Conservation (phyloP, 2,329 filamentous ascomycete genomes). For the Trichoderma arundinaceum region DNA sequence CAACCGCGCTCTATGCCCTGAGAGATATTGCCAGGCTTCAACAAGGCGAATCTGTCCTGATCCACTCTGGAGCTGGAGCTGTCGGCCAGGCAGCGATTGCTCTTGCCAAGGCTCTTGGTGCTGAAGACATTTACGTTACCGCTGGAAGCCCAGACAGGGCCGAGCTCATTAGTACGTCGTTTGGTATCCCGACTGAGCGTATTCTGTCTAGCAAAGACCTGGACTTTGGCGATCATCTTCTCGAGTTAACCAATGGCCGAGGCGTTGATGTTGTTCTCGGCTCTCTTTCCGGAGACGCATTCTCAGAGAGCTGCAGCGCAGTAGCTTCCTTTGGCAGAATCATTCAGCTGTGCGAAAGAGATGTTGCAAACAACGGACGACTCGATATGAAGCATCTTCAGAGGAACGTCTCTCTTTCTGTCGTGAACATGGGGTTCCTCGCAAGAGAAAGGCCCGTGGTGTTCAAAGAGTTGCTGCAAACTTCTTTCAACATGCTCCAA, state of each 20-base stretch:
- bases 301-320: constrained; percentile 6
- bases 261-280: constrained; percentile 43
- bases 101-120: constrained; percentile 32
- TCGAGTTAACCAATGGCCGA: constrained; percentile 34
- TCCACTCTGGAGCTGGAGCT: constrained; percentile 36
- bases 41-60: constrained; percentile 36
- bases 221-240: constrained; percentile 37
- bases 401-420: constrained; percentile 23
- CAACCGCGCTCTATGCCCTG: constrained; percentile 33
- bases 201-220: constrained; percentile 40
- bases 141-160: constrained; percentile 40
- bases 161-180: constrained; percentile 37
- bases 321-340: constrained; percentile 28
- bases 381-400: constrained; percentile 22
- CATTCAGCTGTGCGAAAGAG: constrained; percentile 24
- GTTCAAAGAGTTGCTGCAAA: constrained; percentile 25
- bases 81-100: constrained; percentile 36
- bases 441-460: constrained; percentile 14
- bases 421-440: constrained; percentile 26
- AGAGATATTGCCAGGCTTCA: constrained; percentile 38
- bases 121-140: constrained; percentile 40
- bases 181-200: constrained; percentile 38
- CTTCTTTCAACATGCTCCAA: constrained; percentile 25
- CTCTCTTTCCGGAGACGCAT: constrained; percentile 35
- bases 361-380: constrained; percentile 18